A percentile compares a stretch with the other conserved stretches of the same genome.
Evolutionary conservation across 495 filamentous ascomycete genomes (phyloP).

Genomic region (Penicilliopsis zonata): DNA sequence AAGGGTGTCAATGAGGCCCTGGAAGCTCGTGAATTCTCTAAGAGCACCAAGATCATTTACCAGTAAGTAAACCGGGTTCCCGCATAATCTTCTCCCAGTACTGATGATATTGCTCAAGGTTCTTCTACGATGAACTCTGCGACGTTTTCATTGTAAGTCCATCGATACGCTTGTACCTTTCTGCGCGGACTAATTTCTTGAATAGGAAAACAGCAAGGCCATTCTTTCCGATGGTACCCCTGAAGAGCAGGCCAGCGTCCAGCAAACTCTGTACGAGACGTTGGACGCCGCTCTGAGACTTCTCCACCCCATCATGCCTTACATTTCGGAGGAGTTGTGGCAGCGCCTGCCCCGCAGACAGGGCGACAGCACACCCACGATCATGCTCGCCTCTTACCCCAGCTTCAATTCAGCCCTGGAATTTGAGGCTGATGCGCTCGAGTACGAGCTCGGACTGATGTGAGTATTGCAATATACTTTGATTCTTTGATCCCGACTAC

Average conservation of each 20-base stretch:
- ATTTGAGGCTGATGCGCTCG: slow-evolving; percentile 42
- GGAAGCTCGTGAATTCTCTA: slow-evolving; percentile 59
- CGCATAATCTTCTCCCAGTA: no score
- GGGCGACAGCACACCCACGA: slow-evolving; percentile 49
- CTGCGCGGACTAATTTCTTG: no score
- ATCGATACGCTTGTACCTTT: no score
- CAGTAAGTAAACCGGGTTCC: no score
- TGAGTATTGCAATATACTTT: no score
- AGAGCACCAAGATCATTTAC: slow-evolving; percentile 49
- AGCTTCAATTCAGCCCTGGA: slow-evolving; percentile 41
- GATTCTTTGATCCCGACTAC: no score
- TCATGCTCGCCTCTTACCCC: slow-evolving; percentile 59
- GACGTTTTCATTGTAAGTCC: slow-evolving; percentile 58
- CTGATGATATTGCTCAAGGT: no score
- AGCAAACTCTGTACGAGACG: slow-evolving; percentile 54
- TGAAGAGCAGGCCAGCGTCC: slow-evolving; percentile 44
- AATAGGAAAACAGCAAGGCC: slow-evolving; percentile 74
- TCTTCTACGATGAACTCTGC: slow-evolving; percentile 56
- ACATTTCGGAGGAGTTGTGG: slow-evolving; percentile 69
- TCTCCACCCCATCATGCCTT: slow-evolving; percentile 73
- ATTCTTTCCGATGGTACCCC: slow-evolving; percentile 50
- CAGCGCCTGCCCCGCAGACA: slow-evolving; percentile 59
- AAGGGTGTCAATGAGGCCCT: slow-evolving; percentile 63
- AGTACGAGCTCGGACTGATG: slow-evolving; percentile 61
- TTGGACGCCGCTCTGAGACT: slow-evolving; percentile 55